These are phyloP conservation scores for Pleurozium schreberi DNA, from an alignment of 225 moss, liverwort and hornwort genomes.

Conservation along the genomic window DNA sequence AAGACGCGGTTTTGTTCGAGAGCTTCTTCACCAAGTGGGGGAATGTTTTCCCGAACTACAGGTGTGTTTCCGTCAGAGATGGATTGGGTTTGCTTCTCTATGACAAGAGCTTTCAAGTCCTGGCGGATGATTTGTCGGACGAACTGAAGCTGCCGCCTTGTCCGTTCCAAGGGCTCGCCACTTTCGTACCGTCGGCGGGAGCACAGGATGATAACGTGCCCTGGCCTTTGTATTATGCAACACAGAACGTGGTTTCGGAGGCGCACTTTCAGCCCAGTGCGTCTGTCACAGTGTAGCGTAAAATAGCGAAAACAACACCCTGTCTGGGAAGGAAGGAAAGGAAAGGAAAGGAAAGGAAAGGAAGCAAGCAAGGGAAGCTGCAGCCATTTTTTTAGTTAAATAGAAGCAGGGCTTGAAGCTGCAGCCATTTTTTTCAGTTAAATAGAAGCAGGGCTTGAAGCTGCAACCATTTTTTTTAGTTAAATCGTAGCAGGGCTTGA, in stretches of 20 bases:
- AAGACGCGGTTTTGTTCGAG: slow-evolving; percentile 38
- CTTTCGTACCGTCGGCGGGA: slow-evolving; percentile 4
- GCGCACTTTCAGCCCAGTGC: slow-evolving; percentile 25
- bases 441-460: not conserved
- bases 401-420: not conserved
- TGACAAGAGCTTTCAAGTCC: slow-evolving; percentile 23
- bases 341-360: too few relatives aligned
- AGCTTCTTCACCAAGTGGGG: slow-evolving; percentile 46
- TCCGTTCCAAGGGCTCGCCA: slow-evolving; percentile 22
- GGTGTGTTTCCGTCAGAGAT: slow-evolving; percentile 17
- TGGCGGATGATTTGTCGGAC: slow-evolving; percentile 34
- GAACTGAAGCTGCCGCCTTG: slow-evolving; percentile 34
- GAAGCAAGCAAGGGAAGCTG: not conserved
- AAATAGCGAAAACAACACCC: not conserved
- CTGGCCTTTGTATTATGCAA: slow-evolving; percentile 1
- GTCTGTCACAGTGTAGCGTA: slow-evolving; percentile 4
- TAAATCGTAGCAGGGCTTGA: not conserved
- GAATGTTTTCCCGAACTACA: slow-evolving; percentile 11
- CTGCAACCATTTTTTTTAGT: not conserved
- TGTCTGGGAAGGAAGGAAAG: not conserved
- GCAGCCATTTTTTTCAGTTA: not conserved
- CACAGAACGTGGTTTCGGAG: slow-evolving; percentile 30
- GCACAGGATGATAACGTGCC: not conserved
- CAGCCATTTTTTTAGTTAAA: not conserved
- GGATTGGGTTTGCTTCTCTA: slow-evolving; percentile 26